These are phyloP conservation scores for Picochlorum sp. DNA, from an alignment of 139 green algal species.

Conservation along the genomic window DNA sequence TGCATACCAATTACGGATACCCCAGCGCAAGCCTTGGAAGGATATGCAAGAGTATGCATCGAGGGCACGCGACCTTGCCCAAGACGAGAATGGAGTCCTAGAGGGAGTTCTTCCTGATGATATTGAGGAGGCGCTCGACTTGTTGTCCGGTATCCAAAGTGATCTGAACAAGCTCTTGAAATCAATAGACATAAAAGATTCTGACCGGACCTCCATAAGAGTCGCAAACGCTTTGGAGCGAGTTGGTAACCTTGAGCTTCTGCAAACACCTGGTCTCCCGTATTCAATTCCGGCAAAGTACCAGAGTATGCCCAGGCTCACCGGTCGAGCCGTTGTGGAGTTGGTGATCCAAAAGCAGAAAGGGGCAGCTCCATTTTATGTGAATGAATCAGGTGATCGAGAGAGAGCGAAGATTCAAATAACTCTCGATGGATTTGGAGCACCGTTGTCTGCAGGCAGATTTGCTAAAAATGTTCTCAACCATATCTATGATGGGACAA, in stretches of 20 bases:
- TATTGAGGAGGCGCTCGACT: constrained; percentile 1
- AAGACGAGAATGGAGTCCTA: constrained; percentile 17
- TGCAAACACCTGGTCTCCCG: constrained; percentile 63
- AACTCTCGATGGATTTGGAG: constrained; percentile 72
- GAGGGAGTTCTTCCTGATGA: constrained; percentile 27
- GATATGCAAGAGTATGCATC: constrained; percentile 54
- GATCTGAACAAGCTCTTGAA: constrained; percentile 19
- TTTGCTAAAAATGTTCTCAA: constrained; percentile 65
- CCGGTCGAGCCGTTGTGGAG: constrained; percentile 34
- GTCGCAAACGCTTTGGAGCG: constrained; percentile 40
- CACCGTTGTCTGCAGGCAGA: constrained; percentile 61
- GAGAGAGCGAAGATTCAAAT: constrained; percentile 24
- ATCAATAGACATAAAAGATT: constrained; percentile 30
- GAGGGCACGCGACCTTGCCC: constrained; percentile 15
- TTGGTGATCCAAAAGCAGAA: constrained; percentile 30
- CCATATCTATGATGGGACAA: constrained; percentile 47
- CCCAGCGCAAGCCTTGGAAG: constrained; percentile 69
- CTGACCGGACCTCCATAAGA: constrained; percentile 26
- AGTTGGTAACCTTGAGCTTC: constrained; percentile 63
- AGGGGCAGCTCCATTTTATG: constrained; percentile 12
- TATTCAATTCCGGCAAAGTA: constrained; percentile 50
- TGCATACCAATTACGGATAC: constrained; percentile 72
- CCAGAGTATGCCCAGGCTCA: constrained; percentile 38
- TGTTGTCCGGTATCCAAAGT: constrained; percentile 20
- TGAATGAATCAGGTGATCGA: constrained; percentile 22